Evolutionary conservation across 202 grass and related monocot genomes (phyloP), one percentile per base, ranked within the genome.

Genomic region (Dendrocalamus latiflorus): DNA sequence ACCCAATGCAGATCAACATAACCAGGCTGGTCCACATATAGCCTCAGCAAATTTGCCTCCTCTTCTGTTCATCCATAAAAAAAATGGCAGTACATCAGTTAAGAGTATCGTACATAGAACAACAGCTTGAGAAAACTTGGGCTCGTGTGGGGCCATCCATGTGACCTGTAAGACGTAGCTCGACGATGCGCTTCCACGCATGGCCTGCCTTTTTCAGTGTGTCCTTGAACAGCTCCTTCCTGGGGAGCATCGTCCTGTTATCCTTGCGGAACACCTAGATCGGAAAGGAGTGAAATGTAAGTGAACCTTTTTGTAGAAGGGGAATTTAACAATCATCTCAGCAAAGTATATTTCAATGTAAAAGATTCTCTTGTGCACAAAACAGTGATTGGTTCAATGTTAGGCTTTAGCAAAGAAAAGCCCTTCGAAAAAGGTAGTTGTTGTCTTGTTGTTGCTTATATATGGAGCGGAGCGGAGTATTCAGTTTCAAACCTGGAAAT

Each of bases 1-100:
- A 98, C 96, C 96, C 96, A 98, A 64, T 98, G 96, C 45, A 98
- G 87, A 95, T 98, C 96, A 24, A 89, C 89, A 76, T 95, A 98
- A 72, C 79, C 79, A 80, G 96, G 96, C 65, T 98, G 91, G 69
- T 98, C 96, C 0, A 98, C 84, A 10, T 92, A 98, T 10, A 86
- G 48, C 81, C 93, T 93, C 59, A 98, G 72, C 65, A 91, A 39
- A 63, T 82, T 43, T 64, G 96, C 96, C 86, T 98, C 96, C 81
- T 98, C 93, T 42, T 95, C 96, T 98, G 93, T 70, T 54, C 25
- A 82, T 71, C 17, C 48, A 82, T 21, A 90, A 72, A 17, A 17
- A 38, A 73, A 1, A 71, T 13, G 59, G 13, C 0, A 37, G 10
- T 43, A 14, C 2, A 41, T 83, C 44, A 88, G 87, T 20, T 49